phyloP scores from a whole-genome alignment of 306 rosid species.

The Luffa aegyptiaca region DNA sequence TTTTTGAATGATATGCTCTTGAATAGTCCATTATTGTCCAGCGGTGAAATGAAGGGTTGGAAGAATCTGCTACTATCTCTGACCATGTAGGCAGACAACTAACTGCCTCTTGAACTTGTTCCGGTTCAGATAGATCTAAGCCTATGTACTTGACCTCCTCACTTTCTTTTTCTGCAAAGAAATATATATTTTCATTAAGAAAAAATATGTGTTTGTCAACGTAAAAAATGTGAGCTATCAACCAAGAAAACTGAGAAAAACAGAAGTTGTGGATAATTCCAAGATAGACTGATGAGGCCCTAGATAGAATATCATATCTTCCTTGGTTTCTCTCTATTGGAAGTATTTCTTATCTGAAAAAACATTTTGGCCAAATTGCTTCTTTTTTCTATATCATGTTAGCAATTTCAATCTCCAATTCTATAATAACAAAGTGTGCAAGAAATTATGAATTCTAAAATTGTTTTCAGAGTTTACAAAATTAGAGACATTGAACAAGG shows the following conservation, averaged over 20 bases:
- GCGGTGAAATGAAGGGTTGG: slow-evolving; percentile 25
- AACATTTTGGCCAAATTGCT: no score
- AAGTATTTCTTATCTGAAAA: no score
- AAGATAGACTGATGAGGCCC: background rate
- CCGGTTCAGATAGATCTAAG: slow-evolving; percentile 39
- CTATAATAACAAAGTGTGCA: background rate
- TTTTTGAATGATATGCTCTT: slow-evolving; percentile 52
- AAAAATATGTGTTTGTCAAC: background rate
- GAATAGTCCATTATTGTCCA: slow-evolving; percentile 78
- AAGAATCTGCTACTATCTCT: slow-evolving; percentile 13
- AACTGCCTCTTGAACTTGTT: slow-evolving; percentile 48
- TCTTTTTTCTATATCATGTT: no score
- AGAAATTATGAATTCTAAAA: background rate
- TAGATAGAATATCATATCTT: background rate
- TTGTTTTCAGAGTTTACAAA: background rate
- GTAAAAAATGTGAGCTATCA: background rate
- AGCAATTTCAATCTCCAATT: background rate
- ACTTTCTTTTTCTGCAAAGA: slow-evolving; percentile 34
- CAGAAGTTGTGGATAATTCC: background rate
- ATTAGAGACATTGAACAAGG: background rate
- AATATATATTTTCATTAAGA: background rate
- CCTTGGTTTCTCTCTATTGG: background rate
- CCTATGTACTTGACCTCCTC: slow-evolving; percentile 46
- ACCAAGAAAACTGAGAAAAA: background rate
- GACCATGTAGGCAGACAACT: slow-evolving; percentile 41